These are phyloP conservation scores for Mucor piriformis DNA, from an alignment of 371 early-diverging fungal species.

Conservation along the genomic window DNA sequence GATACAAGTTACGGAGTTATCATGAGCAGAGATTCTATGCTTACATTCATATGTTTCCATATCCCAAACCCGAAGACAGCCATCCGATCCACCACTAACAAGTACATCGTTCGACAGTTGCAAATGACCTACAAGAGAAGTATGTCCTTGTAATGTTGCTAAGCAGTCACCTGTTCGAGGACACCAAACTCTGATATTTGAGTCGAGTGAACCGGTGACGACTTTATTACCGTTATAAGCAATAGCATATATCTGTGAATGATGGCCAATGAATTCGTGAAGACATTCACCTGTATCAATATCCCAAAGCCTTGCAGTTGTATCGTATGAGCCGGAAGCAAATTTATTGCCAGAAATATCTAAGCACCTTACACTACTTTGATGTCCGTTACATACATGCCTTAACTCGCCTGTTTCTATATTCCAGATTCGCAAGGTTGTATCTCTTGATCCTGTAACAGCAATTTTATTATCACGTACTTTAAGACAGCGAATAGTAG, in stretches of 20 bases:
- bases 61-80: slow-evolving; percentile 85
- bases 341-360: slow-evolving; percentile 75
- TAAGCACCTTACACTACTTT: slow-evolving; percentile 81
- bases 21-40: slow-evolving; percentile 74
- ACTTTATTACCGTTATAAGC: slow-evolving; percentile 64
- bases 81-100: slow-evolving; percentile 87
- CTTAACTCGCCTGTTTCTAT: slow-evolving; percentile 64
- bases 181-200: slow-evolving; percentile 72
- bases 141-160: slow-evolving; percentile 73
- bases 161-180: slow-evolving; percentile 55
- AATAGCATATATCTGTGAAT: slow-evolving; percentile 68
- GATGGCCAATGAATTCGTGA: slow-evolving; percentile 67
- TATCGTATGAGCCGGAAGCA: slow-evolving; percentile 89
- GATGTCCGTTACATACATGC: slow-evolving; percentile 73
- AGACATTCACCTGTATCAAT: slow-evolving; percentile 69
- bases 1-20: slow-evolving; percentile 82
- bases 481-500: slow-evolving; percentile 88
- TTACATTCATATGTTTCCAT: slow-evolving; percentile 57
- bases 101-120: slow-evolving; percentile 57
- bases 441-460: slow-evolving; percentile 90
- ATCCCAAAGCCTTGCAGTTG: slow-evolving; percentile 86
- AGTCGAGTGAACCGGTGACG: slow-evolving; percentile 77
- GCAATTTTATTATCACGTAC: slow-evolving; percentile 59
- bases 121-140: slow-evolving; percentile 80
- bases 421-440: slow-evolving; percentile 81